A percentile compares a stretch with the other conserved stretches of the same genome.
These are phyloP conservation scores for Candida nitratophila DNA, from an alignment of 805 yeast species.

Conservation along the genomic window DNA sequence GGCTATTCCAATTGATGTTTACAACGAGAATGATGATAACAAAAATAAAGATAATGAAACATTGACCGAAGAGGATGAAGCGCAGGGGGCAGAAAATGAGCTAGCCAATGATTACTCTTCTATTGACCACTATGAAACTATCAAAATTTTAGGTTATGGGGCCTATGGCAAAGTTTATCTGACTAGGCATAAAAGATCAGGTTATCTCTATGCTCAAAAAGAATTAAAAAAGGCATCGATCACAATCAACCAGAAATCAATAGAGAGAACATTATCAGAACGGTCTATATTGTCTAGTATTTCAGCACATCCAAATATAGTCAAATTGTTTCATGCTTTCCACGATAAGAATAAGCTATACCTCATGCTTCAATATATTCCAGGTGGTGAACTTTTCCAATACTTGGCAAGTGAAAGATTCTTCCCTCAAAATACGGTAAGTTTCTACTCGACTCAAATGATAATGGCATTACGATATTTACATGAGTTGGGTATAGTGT, in stretches of 20 bases:
- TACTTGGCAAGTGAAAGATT: constrained; percentile 42
- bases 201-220: constrained; percentile 73
- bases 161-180: constrained; percentile 81
- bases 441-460: constrained; percentile 76
- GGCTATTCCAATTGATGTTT: constrained; percentile 4
- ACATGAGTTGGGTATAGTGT: constrained; percentile 72
- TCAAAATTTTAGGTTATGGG: constrained; percentile 76
- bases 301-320: constrained; percentile 74
- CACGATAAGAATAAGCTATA: constrained; percentile 73
- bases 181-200: constrained; percentile 55
- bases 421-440: constrained; percentile 51
- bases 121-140: constrained; percentile 55
- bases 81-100: constrained; percentile 14
- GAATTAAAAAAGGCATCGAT: constrained; percentile 77
- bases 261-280: constrained; percentile 75
- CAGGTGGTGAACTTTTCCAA: constrained; percentile 82
- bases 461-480: constrained; percentile 68
- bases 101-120: constrained; percentile 6
- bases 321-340: constrained; percentile 73
- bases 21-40: constrained; percentile 2
- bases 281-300: constrained; percentile 54
- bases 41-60: too few species aligned
- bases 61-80: constrained; percentile 1
- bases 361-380: constrained; percentile 69
- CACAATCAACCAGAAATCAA: constrained; percentile 39